phyloP scores from a whole-genome alignment of 2,329 filamentous ascomycete species.

The Alternaria dauci region DNA sequence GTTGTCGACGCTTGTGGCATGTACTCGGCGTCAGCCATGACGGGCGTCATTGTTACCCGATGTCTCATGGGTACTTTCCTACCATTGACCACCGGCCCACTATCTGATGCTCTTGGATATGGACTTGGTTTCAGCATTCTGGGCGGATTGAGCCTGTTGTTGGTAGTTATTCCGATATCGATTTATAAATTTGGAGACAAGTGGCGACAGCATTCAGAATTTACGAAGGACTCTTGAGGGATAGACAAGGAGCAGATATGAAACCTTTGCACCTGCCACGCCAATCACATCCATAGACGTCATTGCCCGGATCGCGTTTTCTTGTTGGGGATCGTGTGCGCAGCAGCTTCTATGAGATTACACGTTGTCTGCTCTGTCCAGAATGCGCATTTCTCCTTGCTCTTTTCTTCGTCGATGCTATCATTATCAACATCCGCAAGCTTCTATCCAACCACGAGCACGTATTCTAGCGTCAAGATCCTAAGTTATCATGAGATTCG shows the following conservation, averaged over 20 bases:
- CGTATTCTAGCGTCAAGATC: not conserved
- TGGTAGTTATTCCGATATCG: constrained; percentile 62
- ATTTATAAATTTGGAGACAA: constrained; percentile 61
- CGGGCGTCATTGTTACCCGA: constrained; percentile 63
- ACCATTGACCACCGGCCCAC: constrained; percentile 60
- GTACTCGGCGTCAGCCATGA: constrained; percentile 66
- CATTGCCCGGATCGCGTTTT: not conserved
- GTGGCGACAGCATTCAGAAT: constrained; percentile 63
- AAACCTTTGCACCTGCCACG: not conserved
- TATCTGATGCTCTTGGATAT: constrained; percentile 60
- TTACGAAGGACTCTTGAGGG: constrained; percentile 48
- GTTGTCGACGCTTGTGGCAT: constrained; percentile 66
- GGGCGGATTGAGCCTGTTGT: constrained; percentile 51
- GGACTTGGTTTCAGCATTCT: constrained; percentile 62
- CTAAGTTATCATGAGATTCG: constrained; percentile 8
- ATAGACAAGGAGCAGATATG: not conserved
- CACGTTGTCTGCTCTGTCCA: not conserved
- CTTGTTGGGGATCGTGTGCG: not conserved
- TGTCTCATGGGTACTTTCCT: constrained; percentile 66
- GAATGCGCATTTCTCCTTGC: not conserved
- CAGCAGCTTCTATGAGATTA: not conserved
- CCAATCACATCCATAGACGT: not conserved
- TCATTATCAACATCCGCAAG: not conserved
- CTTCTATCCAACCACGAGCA: not conserved
- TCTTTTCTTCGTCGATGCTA: not conserved